Conservation (phyloP, 2,329 filamentous ascomycete species). For the Paraphoma chrysanthemicola region DNA sequence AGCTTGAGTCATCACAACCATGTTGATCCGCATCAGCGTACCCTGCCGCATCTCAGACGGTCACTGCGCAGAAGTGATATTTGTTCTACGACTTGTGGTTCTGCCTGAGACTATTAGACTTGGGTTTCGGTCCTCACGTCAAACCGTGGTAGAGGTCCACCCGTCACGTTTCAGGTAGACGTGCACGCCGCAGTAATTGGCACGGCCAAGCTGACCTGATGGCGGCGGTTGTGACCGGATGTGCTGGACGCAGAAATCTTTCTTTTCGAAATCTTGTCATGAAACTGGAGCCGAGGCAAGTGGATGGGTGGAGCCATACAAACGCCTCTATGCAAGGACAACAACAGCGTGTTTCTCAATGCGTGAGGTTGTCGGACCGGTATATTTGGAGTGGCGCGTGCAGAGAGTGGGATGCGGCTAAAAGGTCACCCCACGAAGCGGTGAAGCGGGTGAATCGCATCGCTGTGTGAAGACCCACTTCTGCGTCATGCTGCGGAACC, state of each 20-base stretch:
- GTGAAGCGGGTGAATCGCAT: conserved; percentile 35
- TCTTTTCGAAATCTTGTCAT: neutral
- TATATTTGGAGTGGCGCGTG: conserved; percentile 1
- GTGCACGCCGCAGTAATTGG: conserved; percentile 4
- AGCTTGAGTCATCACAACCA: conserved; percentile 3
- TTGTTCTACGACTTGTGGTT: conserved; percentile 4
- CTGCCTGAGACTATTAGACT: neutral
- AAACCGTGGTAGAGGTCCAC: conserved; percentile 16
- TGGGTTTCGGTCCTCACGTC: conserved; percentile 1
- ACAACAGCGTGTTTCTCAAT: neutral
- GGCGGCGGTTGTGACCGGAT: neutral
- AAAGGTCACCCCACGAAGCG: conserved; percentile 37
- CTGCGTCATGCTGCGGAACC: conserved; percentile 30
- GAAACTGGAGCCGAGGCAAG: neutral
- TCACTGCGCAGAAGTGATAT: conserved; percentile 1
- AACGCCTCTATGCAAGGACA: conserved; percentile 15
- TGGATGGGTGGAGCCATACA: neutral
- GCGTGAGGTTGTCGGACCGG: neutral
- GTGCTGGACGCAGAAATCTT: neutral
- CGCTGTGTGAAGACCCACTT: conserved; percentile 18
- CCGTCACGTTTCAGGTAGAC: conserved; percentile 28
- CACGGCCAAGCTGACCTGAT: neutral
- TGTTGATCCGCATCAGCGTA: conserved; percentile 1
- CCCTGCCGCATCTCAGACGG: neutral
- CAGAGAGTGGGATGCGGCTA: conserved; percentile 34